Percentiles rank a stretch among this genome's conserved stretches.
Conservation (phyloP, 495 filamentous ascomycete genomes). For the Lophiotrema nucula region DNA sequence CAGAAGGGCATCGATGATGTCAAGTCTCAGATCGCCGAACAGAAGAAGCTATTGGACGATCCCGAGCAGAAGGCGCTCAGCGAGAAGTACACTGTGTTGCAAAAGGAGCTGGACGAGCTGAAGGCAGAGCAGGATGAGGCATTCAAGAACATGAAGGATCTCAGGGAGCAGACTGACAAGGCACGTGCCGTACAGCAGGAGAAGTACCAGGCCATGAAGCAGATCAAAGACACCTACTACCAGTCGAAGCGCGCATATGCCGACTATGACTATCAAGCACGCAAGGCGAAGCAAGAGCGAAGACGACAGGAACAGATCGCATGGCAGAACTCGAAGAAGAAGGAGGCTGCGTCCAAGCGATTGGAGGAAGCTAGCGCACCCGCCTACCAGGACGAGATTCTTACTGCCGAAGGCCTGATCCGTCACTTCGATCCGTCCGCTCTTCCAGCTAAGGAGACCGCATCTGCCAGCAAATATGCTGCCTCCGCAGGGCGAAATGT, state of each 20-base stretch:
- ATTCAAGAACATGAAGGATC: slow-evolving; percentile 78
- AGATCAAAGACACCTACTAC: slow-evolving; percentile 84
- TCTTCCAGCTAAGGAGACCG: slow-evolving; percentile 60
- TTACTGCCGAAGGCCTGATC: slow-evolving; percentile 78
- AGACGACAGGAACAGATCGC: slow-evolving; percentile 76
- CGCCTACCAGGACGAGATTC: slow-evolving; percentile 88
- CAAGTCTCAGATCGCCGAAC: slow-evolving; percentile 78
- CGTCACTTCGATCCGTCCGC: slow-evolving; percentile 85
- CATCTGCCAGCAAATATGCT: slow-evolving; percentile 63
- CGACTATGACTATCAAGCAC: slow-evolving; percentile 77
- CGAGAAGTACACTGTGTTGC: slow-evolving; percentile 76
- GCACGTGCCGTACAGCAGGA: slow-evolving; percentile 78
- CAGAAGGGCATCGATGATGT: slow-evolving; percentile 83
- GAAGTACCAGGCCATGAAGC: slow-evolving; percentile 74
- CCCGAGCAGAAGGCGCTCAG: slow-evolving; percentile 86
- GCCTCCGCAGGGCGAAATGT: slow-evolving; percentile 79
- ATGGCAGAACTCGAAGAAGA: slow-evolving; percentile 68
- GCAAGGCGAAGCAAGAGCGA: slow-evolving; percentile 70
- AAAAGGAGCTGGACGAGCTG: slow-evolving; percentile 81
- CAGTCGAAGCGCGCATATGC: slow-evolving; percentile 69
- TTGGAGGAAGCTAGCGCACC: slow-evolving; percentile 87
- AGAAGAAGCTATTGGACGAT: slow-evolving; percentile 83
- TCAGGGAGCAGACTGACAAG: slow-evolving; percentile 84
- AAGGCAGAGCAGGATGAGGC: slow-evolving; percentile 87
- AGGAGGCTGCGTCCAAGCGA: slow-evolving; percentile 77